Conservation (phyloP, 352 stramenopile species). For the Phytopythium helicoides region DNA sequence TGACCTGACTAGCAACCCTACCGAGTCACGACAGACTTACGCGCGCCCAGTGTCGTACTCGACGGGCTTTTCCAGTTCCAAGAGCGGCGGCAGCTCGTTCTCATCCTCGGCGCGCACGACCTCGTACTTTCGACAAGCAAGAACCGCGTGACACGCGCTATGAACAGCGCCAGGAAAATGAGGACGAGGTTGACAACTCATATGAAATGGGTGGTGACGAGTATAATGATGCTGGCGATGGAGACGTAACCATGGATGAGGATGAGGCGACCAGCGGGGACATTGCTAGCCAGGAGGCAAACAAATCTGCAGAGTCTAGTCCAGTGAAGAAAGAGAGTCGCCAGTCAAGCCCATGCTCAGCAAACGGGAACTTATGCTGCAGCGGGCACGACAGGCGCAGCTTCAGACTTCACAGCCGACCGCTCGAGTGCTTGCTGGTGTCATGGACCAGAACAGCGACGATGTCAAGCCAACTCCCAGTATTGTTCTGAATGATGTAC, state of each 20-base stretch:
- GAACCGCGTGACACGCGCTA: slow-evolving; percentile 1
- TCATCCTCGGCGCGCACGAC: slow-evolving; percentile 10
- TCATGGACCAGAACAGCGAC: slow-evolving; percentile 22
- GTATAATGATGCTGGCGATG: slow-evolving; percentile 5
- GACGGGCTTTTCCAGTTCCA: slow-evolving; percentile 23
- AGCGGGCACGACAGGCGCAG: slow-evolving; percentile 50
- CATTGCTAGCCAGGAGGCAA: background rate
- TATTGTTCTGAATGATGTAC: slow-evolving; percentile 40
- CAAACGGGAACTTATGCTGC: slow-evolving; percentile 78
- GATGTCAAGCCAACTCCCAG: background rate
- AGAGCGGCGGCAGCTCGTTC: slow-evolving; percentile 5
- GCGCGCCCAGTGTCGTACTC: slow-evolving; percentile 57
- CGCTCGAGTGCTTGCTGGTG: slow-evolving; percentile 44
- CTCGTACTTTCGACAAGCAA: slow-evolving; percentile 12
- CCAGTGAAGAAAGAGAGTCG: slow-evolving; percentile 16
- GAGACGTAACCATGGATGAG: slow-evolving; percentile 23
- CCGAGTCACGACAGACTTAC: slow-evolving; percentile 50
- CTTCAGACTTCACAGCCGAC: slow-evolving; percentile 67
- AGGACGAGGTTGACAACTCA: slow-evolving; percentile 31
- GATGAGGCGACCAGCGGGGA: slow-evolving; percentile 4
- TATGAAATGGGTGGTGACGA: slow-evolving; percentile 26
- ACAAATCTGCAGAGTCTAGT: background rate
- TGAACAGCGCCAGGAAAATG: slow-evolving; percentile 6
- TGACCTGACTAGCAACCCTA: slow-evolving; percentile 83
- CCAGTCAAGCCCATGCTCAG: slow-evolving; percentile 33